Evolutionary conservation across 441 rosid genomes (phyloP), one percentile per base, ranked within the genome.

Genomic region (Gossypium aridum): DNA sequence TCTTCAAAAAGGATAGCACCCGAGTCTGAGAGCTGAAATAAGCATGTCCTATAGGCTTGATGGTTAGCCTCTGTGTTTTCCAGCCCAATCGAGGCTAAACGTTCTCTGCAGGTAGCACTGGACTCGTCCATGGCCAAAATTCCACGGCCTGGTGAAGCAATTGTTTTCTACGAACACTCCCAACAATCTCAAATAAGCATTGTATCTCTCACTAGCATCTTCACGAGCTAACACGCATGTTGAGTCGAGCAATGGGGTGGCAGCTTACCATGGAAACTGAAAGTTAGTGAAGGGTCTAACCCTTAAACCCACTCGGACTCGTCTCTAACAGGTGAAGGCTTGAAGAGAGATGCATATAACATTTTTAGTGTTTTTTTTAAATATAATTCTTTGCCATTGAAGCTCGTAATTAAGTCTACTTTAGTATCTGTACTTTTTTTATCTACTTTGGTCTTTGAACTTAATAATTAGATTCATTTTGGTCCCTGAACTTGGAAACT

Each of bases 1-100:
- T 88, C 91, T 82, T 84, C 89, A 19, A 94, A 94, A 66, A 94
- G 87, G 55, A 94, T 93, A 53, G 96, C 89, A 28, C 93, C 94
- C 91, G 4, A 87, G 86, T 7, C 85, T 90, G 2, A 89, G 89
- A 34, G 82, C 87, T 7, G 88, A 26, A 23, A 88, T 81, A 49
- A 85, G 86, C 63, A 90, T 10, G 91, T 84, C 61, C 90, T 76
- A 83, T 83, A 87, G 9, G 92, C 92, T 77, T 84, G 88, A 79
- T 87, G 86, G 83, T 85, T 88, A 72, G 86, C 89, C 84, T 90
- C 92, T 0, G 96, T 90, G 87, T 92, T 92, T 82, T 92, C 96
- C 17, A 92, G 85, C 79, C 94, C 96, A 0, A 90, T 92, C 0
- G 97, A 90, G 9, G 88, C 94, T 67, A 90, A 80, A 80, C 96